Evolutionary conservation across 139 green algal genomes (phyloP), one percentile per base, ranked within the genome.

Genomic region (Eudorina sp.): DNA sequence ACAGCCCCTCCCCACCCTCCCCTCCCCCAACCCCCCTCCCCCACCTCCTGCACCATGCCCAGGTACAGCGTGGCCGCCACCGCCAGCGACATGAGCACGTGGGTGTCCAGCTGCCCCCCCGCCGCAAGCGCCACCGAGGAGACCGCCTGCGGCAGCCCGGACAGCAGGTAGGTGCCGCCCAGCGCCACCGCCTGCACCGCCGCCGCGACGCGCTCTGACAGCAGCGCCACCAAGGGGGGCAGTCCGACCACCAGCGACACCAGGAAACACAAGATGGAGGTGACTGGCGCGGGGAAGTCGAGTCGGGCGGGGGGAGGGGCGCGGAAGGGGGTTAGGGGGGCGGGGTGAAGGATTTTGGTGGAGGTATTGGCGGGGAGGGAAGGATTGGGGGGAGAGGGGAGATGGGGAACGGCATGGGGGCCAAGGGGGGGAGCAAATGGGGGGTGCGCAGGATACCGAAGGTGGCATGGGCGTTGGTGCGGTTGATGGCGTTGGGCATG

Each of bases 31-130:
- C 21, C 4, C 68, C 58, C 36, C 16, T 55, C 9, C 18, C 92
- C 38, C 75, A 97, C 95, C 95, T 98, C 96, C 11, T 95, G 77
- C 0, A 93, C 92, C 74, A 95, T 90, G 0, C 95, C 96, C 68
- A 97, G 91, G 36, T 91, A 91, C 58, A 97, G 80, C 1, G 95
- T 97, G 66, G 95, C 96, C 53, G 95, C 40, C 8, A 94, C 95
- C 1, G 96, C 94, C 53, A 97, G 89, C 6, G 90, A 92, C 94
- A 97, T 98, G 29, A 98, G 92, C 68, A 98, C 95, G 45, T 98
- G 96, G 0, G 96, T 97, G 93, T 98, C 94, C 9, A 98, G 77
- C 7, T 79, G 82, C 8, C 92, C 90, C 3, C 86, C 88, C 7
- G 90, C 92, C 9, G 82, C 78, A 16, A 92, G 60, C 5, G 58